Conservation (phyloP, 208 protist species). For the Leishmania tropica region DNA sequence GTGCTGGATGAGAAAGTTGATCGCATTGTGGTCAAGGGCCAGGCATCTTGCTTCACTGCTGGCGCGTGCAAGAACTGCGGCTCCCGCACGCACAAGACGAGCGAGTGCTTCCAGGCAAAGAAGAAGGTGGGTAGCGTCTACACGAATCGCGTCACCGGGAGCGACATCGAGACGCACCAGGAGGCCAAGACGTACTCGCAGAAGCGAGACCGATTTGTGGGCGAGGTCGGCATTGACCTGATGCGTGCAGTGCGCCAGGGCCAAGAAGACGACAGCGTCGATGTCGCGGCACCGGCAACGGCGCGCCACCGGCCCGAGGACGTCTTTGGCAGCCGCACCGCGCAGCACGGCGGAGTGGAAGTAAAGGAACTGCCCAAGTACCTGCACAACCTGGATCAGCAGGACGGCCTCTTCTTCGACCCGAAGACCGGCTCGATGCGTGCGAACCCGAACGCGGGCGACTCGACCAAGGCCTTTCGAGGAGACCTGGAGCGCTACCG, state of each 20-base stretch:
- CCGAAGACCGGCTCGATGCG: conserved; percentile 89
- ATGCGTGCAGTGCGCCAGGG: conserved; percentile 38
- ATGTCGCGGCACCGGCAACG: conserved; percentile 1
- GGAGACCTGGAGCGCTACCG: conserved; percentile 82
- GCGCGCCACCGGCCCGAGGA: conserved; percentile 28
- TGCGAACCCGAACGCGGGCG: conserved; percentile 80
- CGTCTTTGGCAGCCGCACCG: conserved; percentile 55
- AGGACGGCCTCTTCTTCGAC: conserved; percentile 75
- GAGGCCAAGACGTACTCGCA: conserved; percentile 49
- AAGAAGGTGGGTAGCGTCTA: conserved; percentile 77
- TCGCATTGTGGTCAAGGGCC: conserved; percentile 47
- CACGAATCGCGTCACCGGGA: conserved; percentile 66
- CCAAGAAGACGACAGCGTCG: conserved; percentile 9
- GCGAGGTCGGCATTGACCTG: conserved; percentile 65
- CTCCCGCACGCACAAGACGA: conserved; percentile 96
- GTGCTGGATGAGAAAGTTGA: conserved; percentile 48
- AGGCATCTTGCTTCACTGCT: conserved; percentile 91
- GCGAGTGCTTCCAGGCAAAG: conserved; percentile 94
- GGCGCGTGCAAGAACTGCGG: conserved; percentile 99
- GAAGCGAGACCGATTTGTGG: conserved; percentile 79
- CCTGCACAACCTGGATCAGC: conserved; percentile 77
- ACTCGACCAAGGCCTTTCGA: conserved; percentile 65
- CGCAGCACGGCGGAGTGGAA: conserved; percentile 73
- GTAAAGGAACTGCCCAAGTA: conserved; percentile 88
- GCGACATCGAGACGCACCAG: conserved; percentile 40